Evolutionary conservation across 225 moss, liverwort and hornwort genomes (phyloP), one percentile per base, ranked within the genome.

Genomic region (Takakia lepidozioides): DNA sequence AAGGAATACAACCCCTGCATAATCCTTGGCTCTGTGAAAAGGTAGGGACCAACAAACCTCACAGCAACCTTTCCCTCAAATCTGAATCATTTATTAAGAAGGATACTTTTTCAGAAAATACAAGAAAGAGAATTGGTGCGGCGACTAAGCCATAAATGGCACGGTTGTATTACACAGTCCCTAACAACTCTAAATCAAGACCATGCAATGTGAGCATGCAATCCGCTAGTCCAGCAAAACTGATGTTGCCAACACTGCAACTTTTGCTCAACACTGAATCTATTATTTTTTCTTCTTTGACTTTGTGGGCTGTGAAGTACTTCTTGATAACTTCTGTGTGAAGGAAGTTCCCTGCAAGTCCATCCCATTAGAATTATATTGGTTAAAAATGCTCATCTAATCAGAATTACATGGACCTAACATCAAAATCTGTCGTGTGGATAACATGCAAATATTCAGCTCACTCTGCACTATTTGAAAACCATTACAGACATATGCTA

Each of bases 321-420:
- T 79, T 67, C 54, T 55, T 25, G 74, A 63, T 24, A 48, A 3
- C 32, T 61, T 74, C 60, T 64, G 70, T 20, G 70, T 74, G 15
- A 73, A 35, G 20, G 79, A 63, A 3, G 79, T 80, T 19, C 79
- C 79, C 79, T 79, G 38, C 24, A 39, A 49, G 28, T 45, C n/a
- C n/a, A 38, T 49, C 5, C n/a, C 46, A 39, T 27, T 5, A 21
- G 16, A 3, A 3, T 45, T 7, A 27, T 19, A 32, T 32, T 16
- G 53, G 19, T 10, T 39, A 14, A 10, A 7, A 11, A 21, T 25
- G 20, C 3, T 16, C 17, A 6, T 19, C 11, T 16, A 18, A 41
- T 14, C 11, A 8, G 25, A n/a, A 30, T 18, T 19, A 11, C 27
- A 27, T 20, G 10, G 10, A 1, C 48, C 10, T 23, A 17, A 54